Evolutionary conservation across 495 filamentous ascomycete genomes (phyloP), one percentile per base, ranked within the genome.

Genomic region (Talaromyces ruber): DNA sequence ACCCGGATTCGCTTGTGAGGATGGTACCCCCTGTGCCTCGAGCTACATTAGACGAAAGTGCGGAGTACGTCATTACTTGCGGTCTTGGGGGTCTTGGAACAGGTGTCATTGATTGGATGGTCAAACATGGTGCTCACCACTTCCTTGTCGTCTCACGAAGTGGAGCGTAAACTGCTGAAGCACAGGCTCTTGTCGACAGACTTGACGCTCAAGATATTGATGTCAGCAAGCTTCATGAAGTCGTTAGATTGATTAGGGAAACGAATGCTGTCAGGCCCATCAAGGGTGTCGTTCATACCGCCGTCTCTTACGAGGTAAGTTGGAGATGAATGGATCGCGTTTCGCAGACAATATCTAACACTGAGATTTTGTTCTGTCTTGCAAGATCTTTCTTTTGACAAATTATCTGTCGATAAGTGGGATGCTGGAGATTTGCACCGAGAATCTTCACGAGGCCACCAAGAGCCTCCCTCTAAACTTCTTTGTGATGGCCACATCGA

Each of bases 61-160:
- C 66, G 12, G 68, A 68, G 6, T 76, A 72, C 30, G 30, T 75
- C 1, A 59, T 79, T 3, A 64, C 67, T 2, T 74, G 76, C 16
- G 73, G 74, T 16, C 61, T 77, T 6, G 72, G 76, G 1, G 72
- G 71, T 9, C 62, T 79, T 0, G 76, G 76, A 5, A 60, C 72
- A 16, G 68, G 67, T 12, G 34, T 78, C 28, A 67, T 71, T 12
- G 64, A 67, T 4, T 76, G 68, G 26, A 68, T 79, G 63, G 65
- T 69, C 59, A 61, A 43, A n/a, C 67, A 56, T 53, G 74, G 75
- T 0, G 76, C 76, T 3, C 61, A 65, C 1, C 67, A 75, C n/a
- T 64, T 78, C n/a, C 64, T 25, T 4, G 7, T 51, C 9, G 2
- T 51, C 18, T 51, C 47, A 2, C 18, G 47, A 9, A 1, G n/a